phyloP scores from a whole-genome alignment of 495 filamentous ascomycete species.

The Lepraria neglecta region DNA sequence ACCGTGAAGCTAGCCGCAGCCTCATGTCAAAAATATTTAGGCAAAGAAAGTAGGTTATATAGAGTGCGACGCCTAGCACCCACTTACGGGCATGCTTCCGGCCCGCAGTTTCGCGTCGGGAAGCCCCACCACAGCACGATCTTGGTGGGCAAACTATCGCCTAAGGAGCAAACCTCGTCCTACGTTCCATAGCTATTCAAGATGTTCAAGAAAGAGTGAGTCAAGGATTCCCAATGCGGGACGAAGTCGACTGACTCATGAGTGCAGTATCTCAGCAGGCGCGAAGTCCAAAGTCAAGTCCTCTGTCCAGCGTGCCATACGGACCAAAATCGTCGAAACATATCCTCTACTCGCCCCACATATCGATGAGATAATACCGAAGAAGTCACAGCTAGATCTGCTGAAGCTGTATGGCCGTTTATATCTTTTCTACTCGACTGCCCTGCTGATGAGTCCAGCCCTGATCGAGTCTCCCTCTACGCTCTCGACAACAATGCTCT shows the following conservation, averaged over 20 bases:
- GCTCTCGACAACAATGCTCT: conserved; percentile 66
- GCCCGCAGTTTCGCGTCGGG: too few species aligned
- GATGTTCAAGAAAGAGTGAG: conserved; percentile 93
- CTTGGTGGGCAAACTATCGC: too few species aligned
- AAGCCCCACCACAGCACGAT: too few species aligned
- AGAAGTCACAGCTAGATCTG: conserved; percentile 86
- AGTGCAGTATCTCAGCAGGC: conserved; percentile 59
- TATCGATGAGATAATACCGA: conserved; percentile 93
- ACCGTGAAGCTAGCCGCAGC: too few species aligned
- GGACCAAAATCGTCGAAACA: conserved; percentile 70
- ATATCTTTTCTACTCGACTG: background rate
- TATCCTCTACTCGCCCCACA: conserved; percentile 80
- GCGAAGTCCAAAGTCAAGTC: conserved; percentile 96
- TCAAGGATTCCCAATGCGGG: conserved; percentile 13
- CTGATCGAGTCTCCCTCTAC: conserved; percentile 83
- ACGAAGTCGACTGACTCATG: conserved; percentile 26
- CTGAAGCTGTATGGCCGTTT: conserved; percentile 61
- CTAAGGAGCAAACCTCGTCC: too few species aligned
- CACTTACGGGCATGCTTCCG: too few species aligned
- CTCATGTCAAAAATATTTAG: too few species aligned
- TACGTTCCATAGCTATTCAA: conserved; percentile 23
- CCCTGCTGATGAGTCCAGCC: conserved; percentile 40
- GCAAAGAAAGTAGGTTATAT: too few species aligned
- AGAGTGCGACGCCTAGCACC: too few species aligned
- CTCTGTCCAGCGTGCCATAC: conserved; percentile 80